phyloP scores from a whole-genome alignment of 768 basidiomycete species.

The Hericium erinaceus region DNA sequence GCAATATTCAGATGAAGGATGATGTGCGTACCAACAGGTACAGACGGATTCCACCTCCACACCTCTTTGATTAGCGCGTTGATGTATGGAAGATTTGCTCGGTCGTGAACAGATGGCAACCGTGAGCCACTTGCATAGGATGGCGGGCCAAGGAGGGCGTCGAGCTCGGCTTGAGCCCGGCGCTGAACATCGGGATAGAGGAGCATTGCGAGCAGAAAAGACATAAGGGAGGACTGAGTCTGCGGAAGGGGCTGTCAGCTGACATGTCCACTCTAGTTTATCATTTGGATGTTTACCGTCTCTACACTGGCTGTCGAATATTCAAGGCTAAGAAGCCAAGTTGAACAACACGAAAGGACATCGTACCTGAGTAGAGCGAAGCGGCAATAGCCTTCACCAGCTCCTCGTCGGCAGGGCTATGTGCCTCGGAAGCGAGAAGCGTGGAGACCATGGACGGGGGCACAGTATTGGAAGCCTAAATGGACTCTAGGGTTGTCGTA shows the following conservation, averaged over 20 bases:
- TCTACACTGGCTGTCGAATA: constrained; percentile 48
- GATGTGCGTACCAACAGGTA: constrained; percentile 63
- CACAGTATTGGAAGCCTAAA: background rate
- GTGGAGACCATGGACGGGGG: background rate
- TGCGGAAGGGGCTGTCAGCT: constrained; percentile 14
- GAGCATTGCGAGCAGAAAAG: constrained; percentile 64
- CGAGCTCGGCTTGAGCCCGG: constrained; percentile 55
- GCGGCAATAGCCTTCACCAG: background rate
- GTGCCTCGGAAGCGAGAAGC: background rate
- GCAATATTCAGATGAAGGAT: too few relatives aligned
- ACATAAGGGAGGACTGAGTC: constrained; percentile 47
- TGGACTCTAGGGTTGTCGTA: background rate
- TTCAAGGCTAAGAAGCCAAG: constrained; percentile 18
- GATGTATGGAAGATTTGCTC: constrained; percentile 46
- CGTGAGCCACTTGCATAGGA: constrained; percentile 26
- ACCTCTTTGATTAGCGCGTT: constrained; percentile 50
- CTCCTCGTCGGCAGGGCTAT: background rate
- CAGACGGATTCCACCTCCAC: constrained; percentile 48
- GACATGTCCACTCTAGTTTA: background rate
- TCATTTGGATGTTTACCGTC: constrained; percentile 34
- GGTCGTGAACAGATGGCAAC: constrained; percentile 51
- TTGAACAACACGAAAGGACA: background rate
- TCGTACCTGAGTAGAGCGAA: background rate
- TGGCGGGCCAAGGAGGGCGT: constrained; percentile 38
- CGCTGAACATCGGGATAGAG: constrained; percentile 44